These are phyloP conservation scores for Suillus decipiens DNA, from an alignment of 768 basidiomycete species.

Conservation along the genomic window DNA sequence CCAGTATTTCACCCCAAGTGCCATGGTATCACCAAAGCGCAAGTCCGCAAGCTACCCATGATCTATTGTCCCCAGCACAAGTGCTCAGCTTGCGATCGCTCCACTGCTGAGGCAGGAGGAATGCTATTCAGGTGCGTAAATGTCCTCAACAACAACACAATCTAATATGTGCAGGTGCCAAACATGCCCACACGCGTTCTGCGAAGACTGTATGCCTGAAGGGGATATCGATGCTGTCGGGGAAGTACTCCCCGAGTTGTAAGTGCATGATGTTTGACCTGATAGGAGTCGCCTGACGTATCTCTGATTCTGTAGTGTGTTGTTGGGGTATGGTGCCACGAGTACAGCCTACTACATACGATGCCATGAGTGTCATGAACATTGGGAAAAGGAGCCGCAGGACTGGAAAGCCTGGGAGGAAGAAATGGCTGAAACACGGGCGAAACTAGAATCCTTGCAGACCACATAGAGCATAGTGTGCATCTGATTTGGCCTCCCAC, in stretches of 20 bases:
- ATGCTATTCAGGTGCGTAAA: constrained; percentile 54
- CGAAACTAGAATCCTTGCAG: constrained; percentile 28
- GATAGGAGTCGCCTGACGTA: constrained; percentile 1
- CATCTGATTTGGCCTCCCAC: background rate
- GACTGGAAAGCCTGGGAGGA: constrained; percentile 45
- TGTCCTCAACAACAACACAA: background rate
- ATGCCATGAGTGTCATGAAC: constrained; percentile 49
- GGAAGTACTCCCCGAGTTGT: constrained; percentile 61
- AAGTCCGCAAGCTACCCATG: constrained; percentile 27
- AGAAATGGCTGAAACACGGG: constrained; percentile 41
- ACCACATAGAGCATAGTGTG: background rate
- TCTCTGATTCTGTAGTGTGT: constrained; percentile 30
- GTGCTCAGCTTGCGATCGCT: constrained; percentile 47
- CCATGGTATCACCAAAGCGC: constrained; percentile 38
- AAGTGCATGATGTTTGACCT: constrained; percentile 25
- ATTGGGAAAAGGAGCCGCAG: constrained; percentile 36
- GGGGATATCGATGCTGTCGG: constrained; percentile 55
- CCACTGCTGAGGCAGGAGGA: constrained; percentile 50
- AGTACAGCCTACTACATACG: constrained; percentile 48
- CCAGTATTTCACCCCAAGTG: constrained; percentile 58
- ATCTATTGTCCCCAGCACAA: constrained; percentile 51
- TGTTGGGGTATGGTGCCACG: constrained; percentile 41
- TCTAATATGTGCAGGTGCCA: constrained; percentile 46
- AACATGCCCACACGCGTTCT: constrained; percentile 59
- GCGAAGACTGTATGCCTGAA: constrained; percentile 59